Evolutionary conservation across 768 basidiomycete species (phyloP).

Genomic region (Kwoniella heveanensis): DNA sequence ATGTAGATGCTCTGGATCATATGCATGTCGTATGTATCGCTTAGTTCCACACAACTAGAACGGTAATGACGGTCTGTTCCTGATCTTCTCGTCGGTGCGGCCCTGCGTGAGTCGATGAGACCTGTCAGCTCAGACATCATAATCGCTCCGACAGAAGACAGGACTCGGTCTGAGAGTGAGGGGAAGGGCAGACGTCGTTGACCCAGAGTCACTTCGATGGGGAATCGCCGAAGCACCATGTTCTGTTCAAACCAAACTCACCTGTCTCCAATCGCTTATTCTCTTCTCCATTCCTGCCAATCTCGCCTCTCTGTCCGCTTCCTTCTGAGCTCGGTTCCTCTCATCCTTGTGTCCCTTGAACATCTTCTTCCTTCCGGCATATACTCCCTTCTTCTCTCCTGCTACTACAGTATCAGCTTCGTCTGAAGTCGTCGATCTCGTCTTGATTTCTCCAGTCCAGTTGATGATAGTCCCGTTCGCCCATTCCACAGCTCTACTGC

Average conservation of each 20-base stretch:
- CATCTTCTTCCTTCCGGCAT: conserved; percentile 33
- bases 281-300: conserved; percentile 51
- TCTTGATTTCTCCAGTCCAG: conserved; percentile 30
- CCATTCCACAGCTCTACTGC: conserved; percentile 16
- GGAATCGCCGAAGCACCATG: no score
- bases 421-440: conserved; percentile 6
- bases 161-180: no score
- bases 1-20: neutral
- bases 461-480: conserved; percentile 21
- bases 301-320: conserved; percentile 40
- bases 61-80: conserved; percentile 38
- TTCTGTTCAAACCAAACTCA: no score
- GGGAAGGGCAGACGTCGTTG: no score
- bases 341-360: conserved; percentile 54
- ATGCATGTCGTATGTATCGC: conserved; percentile 1
- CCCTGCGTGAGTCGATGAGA: conserved; percentile 23
- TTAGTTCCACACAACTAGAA: no score
- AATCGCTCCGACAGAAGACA: no score
- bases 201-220: no score
- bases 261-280: conserved; percentile 49
- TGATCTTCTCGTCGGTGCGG: conserved; percentile 27
- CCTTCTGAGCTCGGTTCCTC: conserved; percentile 33
- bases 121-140: no score
- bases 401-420: neutral
- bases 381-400: conserved; percentile 32